Conservation (phyloP, 345 rosid species). For the Hibiscus syriacus region DNA sequence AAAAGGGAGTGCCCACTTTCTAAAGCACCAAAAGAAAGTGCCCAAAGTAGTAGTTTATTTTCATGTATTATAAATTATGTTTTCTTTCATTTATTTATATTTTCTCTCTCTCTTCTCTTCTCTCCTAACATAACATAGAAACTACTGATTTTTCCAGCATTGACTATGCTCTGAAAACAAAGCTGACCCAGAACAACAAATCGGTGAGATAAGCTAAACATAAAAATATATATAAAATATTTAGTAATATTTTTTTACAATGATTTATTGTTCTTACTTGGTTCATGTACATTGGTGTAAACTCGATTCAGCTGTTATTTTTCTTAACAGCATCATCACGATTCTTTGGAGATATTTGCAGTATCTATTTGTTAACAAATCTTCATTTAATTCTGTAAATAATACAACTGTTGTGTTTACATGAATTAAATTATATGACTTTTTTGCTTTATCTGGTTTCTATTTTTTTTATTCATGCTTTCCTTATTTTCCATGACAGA, state of each 20-base stretch:
- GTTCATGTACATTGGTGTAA: constrained; percentile 13
- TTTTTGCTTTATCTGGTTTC: constrained; percentile 16
- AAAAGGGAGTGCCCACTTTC: constrained; percentile 1
- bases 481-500: constrained; percentile 10
- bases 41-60: background rate
- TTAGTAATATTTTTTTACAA: background rate
- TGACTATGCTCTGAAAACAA: constrained; percentile 28
- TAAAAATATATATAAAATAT: background rate
- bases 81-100: background rate
- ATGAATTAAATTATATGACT: background rate
- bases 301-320: constrained; percentile 15
- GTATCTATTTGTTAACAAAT: constrained; percentile 18
- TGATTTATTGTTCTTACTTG: background rate
- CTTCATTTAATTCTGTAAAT: constrained; percentile 13
- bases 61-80: background rate
- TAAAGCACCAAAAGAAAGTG: constrained; percentile 8
- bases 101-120: background rate
- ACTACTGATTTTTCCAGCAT: constrained; percentile 38
- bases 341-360: constrained; percentile 19
- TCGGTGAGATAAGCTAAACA: constrained; percentile 27
- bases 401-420: constrained; percentile 1
- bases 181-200: constrained; percentile 22
- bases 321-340: constrained; percentile 14
- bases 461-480: constrained; percentile 10
- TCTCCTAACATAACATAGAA: constrained; percentile 10